phyloP scores from a whole-genome alignment of 768 basidiomycete genomes.

The Phlebiopsis gigantea region DNA sequence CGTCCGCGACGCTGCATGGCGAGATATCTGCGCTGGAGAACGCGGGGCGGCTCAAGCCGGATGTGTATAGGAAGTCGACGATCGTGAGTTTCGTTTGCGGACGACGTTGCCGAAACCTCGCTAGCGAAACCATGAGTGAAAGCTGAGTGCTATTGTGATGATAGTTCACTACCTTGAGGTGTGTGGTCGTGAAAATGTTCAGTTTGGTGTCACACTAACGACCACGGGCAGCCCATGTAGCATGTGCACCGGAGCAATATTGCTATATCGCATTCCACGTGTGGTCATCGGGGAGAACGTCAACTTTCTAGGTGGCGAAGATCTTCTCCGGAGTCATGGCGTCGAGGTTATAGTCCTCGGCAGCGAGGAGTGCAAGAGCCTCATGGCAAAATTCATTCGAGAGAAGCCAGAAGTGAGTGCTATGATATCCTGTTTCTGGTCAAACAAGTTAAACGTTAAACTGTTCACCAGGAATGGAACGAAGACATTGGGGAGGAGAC shows the following conservation, averaged over 20 bases:
- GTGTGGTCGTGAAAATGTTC: too few relatives aligned
- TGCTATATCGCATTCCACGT: constrained; percentile 57
- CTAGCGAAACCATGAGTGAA: too few relatives aligned
- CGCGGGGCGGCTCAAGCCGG: constrained; percentile 44
- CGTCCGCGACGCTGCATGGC: constrained; percentile 38
- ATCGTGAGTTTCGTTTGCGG: constrained; percentile 35
- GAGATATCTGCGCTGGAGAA: constrained; percentile 47
- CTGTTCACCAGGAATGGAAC: constrained; percentile 42
- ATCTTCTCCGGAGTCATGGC: constrained; percentile 44
- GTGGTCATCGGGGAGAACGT: constrained; percentile 62
- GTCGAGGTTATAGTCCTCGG: constrained; percentile 41
- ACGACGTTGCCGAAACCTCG: too few relatives aligned
- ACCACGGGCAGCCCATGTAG: constrained; percentile 44
- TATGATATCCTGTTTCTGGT: not conserved
- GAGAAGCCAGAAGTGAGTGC: constrained; percentile 46
- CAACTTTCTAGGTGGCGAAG: constrained; percentile 50
- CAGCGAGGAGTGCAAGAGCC: constrained; percentile 42
- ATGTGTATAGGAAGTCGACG: constrained; percentile 41
- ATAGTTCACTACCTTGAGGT: constrained; percentile 37
- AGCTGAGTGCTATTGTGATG: too few relatives aligned
- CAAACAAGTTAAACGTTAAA: constrained; percentile 6
- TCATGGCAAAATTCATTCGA: constrained; percentile 54
- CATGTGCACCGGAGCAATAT: constrained; percentile 56
- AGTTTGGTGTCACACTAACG: too few relatives aligned
- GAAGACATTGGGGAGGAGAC: constrained; percentile 52